Percentiles rank a stretch among this genome's conserved stretches.
Conservation (phyloP, 2,329 filamentous ascomycete genomes). For the Purpureocillium lavendulum region DNA sequence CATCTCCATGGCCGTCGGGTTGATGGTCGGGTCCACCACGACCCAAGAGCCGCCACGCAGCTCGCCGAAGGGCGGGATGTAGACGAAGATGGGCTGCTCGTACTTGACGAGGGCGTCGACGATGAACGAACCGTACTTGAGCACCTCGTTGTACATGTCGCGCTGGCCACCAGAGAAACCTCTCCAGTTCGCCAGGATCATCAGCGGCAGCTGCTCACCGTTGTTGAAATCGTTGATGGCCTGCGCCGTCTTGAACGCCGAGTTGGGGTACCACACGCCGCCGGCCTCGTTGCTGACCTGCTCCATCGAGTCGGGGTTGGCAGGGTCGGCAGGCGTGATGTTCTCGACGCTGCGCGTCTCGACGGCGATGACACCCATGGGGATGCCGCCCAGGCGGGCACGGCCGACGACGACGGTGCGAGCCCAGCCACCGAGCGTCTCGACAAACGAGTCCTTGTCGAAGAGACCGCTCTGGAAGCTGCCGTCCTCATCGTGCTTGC, state of each 20-base stretch:
- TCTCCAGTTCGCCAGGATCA: constrained; percentile 99
- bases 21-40: constrained; percentile 97
- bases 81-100: constrained; percentile 97
- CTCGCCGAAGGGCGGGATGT: constrained; percentile 94
- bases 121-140: constrained; percentile 99
- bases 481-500: constrained; percentile 66
- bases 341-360: constrained; percentile 97
- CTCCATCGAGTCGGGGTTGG: constrained; percentile 97
- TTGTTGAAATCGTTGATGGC: constrained; percentile 99
- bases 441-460: constrained; percentile 93
- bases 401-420: constrained; percentile 94
- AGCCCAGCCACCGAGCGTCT: constrained; percentile 94
- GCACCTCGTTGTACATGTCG: constrained; percentile 99
- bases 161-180: constrained; percentile 99
- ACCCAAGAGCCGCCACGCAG: constrained; percentile 99
- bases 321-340: constrained; percentile 89
- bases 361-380: constrained; percentile 95
- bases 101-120: constrained; percentile 97
- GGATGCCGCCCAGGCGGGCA: constrained; percentile 92
- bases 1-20: constrained; percentile 97
- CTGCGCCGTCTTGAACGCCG: constrained; percentile 98
- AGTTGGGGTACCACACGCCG: constrained; percentile 99
- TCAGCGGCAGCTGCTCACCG: constrained; percentile 92
- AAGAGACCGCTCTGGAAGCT: constrained; percentile 83
- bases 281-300: constrained; percentile 91